phyloP scores from a whole-genome alignment of 2,329 filamentous ascomycete genomes.

The Penicillium griseofulvum region DNA sequence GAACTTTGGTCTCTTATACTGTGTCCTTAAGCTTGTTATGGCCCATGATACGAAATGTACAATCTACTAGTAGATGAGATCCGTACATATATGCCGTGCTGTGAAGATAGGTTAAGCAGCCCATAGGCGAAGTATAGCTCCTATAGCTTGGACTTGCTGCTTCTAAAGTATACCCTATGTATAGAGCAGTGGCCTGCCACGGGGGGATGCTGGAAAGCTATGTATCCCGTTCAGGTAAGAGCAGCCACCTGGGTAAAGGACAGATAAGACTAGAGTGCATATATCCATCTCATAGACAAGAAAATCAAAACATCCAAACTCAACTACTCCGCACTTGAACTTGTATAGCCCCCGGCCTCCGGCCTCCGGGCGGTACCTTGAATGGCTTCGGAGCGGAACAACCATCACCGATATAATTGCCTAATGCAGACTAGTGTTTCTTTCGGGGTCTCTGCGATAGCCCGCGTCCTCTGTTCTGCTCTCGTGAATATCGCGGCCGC shows the following conservation, averaged over 20 bases:
- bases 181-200: background rate
- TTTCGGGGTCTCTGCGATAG: conserved; percentile 42
- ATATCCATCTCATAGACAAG: too few relatives aligned
- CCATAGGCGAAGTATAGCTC: background rate
- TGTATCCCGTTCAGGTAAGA: too few relatives aligned
- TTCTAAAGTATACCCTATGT: background rate
- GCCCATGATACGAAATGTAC: too few relatives aligned
- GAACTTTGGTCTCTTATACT: too few relatives aligned
- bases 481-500: conserved; percentile 28
- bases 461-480: conserved; percentile 36
- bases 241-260: too few relatives aligned
- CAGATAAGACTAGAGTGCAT: too few relatives aligned
- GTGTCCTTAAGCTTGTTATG: background rate
- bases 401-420: conserved; percentile 26
- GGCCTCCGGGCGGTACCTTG: background rate
- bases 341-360: background rate
- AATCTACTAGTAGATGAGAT: background rate
- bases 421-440: conserved; percentile 33
- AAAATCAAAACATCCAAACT: too few relatives aligned
- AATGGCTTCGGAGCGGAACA: conserved; percentile 27
- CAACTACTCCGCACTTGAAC: too few relatives aligned
- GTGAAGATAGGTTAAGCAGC: too few relatives aligned
- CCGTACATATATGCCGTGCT: too few relatives aligned
- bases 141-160: background rate
- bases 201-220: too few relatives aligned